Percentiles rank a stretch among this genome's conserved stretches.
Evolutionary conservation across 257 asterid species (phyloP).

Genomic region (Solanum medicagineum): DNA sequence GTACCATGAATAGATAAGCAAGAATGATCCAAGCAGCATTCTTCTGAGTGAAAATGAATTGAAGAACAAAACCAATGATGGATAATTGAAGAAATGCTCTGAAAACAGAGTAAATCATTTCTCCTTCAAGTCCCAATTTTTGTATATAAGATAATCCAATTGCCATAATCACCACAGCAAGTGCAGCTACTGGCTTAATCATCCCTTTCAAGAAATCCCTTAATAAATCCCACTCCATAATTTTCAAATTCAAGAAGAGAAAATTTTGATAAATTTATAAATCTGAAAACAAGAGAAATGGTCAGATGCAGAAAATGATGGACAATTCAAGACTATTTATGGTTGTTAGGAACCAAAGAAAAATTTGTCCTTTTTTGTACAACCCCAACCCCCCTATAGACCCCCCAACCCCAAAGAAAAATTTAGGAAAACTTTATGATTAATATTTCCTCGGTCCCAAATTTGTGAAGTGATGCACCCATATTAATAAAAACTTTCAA

Average conservation of each 20-base stretch:
- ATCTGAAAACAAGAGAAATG: not conserved
- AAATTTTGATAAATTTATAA: not conserved
- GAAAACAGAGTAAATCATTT: slow-evolving; percentile 65
- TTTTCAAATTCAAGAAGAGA: not conserved
- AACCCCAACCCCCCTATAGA: not conserved
- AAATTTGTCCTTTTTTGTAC: not conserved
- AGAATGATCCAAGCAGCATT: slow-evolving; percentile 54
- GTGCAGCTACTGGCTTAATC: slow-evolving; percentile 78
- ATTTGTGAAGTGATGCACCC: too few species aligned
- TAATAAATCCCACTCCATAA: slow-evolving; percentile 60
- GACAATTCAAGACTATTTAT: not conserved
- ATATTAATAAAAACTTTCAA: too few species aligned
- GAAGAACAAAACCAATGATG: slow-evolving; percentile 74
- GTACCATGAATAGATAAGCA: slow-evolving; percentile 95
- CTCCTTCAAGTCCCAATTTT: slow-evolving; percentile 60
- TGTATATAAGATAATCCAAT: slow-evolving; percentile 50
- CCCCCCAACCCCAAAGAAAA: not conserved
- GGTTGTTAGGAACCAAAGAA: not conserved
- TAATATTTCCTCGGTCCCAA: too few species aligned
- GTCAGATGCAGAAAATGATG: not conserved
- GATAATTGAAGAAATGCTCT: slow-evolving; percentile 85
- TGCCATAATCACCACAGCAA: slow-evolving; percentile 72
- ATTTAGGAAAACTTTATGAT: not conserved
- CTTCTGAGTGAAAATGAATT: slow-evolving; percentile 63
- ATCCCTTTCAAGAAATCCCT: slow-evolving; percentile 61